phyloP scores from a whole-genome alignment of 2,329 filamentous ascomycete species.

The Cladorrhinum sp. region DNA sequence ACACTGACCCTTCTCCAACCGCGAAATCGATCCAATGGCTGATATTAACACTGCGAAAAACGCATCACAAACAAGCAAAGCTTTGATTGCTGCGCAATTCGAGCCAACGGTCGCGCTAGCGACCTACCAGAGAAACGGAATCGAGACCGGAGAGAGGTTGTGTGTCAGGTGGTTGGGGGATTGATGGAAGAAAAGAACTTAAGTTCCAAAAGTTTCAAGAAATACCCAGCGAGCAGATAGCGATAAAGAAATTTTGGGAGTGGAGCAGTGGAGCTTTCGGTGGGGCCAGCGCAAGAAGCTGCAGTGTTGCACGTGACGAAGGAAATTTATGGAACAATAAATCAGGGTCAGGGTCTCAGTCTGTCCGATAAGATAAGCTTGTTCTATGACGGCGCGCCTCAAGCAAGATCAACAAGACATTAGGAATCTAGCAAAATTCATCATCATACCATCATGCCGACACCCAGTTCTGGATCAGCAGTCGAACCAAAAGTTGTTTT shows the following conservation, averaged over 20 bases:
- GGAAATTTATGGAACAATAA: not conserved
- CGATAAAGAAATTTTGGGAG: not conserved
- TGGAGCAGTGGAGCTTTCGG: not conserved
- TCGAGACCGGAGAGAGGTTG: not conserved
- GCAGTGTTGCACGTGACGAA: not conserved
- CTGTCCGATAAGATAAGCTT: constrained; percentile 5
- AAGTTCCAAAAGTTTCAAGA: not conserved
- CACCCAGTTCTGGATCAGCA: constrained; percentile 17
- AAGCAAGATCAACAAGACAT: not conserved
- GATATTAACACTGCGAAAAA: not conserved
- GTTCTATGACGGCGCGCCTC: no score
- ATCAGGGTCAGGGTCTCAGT: not conserved
- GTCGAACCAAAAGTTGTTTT: constrained; percentile 46
- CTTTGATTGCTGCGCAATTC: not conserved
- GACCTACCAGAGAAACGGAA: not conserved
- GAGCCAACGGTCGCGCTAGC: not conserved
- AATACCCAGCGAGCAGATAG: not conserved
- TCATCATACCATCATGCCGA: constrained; percentile 17
- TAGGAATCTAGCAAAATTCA: no score
- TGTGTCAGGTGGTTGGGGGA: not conserved
- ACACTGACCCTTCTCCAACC: not conserved
- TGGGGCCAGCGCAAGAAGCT: not conserved
- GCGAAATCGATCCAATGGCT: not conserved
- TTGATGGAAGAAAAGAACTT: not conserved
- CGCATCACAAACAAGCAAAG: not conserved